Percentiles rank a stretch among this genome's conserved stretches.
These are phyloP conservation scores for Microcyclosporella mali DNA, from an alignment of 2,329 filamentous ascomycete genomes.

Conservation along the genomic window DNA sequence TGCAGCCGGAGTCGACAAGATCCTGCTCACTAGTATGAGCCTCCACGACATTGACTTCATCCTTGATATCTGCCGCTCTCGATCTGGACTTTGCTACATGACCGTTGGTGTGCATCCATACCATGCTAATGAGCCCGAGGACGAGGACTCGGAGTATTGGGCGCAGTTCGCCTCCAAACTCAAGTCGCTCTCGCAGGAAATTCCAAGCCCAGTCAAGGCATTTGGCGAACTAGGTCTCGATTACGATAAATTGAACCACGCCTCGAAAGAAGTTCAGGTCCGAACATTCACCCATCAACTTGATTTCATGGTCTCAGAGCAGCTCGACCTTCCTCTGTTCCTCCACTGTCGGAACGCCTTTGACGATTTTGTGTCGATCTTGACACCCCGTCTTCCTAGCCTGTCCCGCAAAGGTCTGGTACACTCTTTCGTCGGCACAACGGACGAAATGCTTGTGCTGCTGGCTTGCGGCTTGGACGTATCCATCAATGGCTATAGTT, in stretches of 20 bases:
- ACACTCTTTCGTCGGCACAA: constrained; percentile 38
- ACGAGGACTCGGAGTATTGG: constrained; percentile 12
- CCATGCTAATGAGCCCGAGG: constrained; percentile 42
- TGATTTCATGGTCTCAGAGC: constrained; percentile 33
- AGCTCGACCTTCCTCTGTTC: constrained; percentile 36
- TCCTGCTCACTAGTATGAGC: constrained; percentile 36
- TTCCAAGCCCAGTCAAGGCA: constrained; percentile 25
- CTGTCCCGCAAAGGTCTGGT: constrained; percentile 37
- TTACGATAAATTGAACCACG: constrained; percentile 43
- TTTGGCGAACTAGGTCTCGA: constrained; percentile 49
- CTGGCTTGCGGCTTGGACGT: constrained; percentile 37
- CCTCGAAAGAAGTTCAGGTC: constrained; percentile 38
- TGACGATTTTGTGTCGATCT: constrained; percentile 39
- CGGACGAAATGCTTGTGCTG: constrained; percentile 35
- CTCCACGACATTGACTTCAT: constrained; percentile 36
- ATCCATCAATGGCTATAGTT: constrained; percentile 48
- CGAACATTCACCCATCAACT: constrained; percentile 40
- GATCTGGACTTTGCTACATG: constrained; percentile 34
- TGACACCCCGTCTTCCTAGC: constrained; percentile 35
- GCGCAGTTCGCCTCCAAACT: constrained; percentile 22
- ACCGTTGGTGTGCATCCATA: constrained; percentile 50
- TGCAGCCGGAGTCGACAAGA: constrained; percentile 38
- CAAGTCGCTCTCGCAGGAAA: constrained; percentile 15
- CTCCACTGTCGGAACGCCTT: constrained; percentile 40
- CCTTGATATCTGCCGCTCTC: constrained; percentile 19